Conservation (phyloP, 179 eudicot species). For the Pouteria campechiana region DNA sequence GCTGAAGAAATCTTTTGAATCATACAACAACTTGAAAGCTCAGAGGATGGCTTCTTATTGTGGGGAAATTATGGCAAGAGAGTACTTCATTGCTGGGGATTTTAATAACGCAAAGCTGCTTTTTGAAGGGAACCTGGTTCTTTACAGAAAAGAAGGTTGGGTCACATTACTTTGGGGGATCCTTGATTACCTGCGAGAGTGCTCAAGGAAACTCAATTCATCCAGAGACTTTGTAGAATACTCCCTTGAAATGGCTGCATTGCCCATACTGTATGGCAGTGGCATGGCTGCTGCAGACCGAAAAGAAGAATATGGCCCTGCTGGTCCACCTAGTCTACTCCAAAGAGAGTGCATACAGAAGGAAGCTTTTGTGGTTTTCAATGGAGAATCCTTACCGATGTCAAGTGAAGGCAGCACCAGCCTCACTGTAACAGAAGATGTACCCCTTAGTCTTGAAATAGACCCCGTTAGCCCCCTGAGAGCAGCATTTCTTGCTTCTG, state of each 20-base stretch:
- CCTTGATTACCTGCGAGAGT: constrained; percentile 86
- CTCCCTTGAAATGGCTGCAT: constrained; percentile 98
- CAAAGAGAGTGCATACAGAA: constrained; percentile 66
- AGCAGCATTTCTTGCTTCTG: constrained; percentile 75
- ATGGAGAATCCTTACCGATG: constrained; percentile 31
- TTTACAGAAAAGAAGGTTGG: constrained; percentile 93
- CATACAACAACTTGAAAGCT: constrained; percentile 46
- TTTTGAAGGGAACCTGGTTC: constrained; percentile 51
- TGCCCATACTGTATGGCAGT: constrained; percentile 46
- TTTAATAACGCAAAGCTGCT: constrained; percentile 43
- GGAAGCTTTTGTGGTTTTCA: constrained; percentile 55
- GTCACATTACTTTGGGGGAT: constrained; percentile 75
- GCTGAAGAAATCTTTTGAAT: constrained; percentile 66
- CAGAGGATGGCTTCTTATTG: constrained; percentile 72
- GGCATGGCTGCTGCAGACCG: constrained; percentile 14
- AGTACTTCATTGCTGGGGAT: constrained; percentile 50
- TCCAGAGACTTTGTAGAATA: constrained; percentile 71
- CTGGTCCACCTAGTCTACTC: constrained; percentile 64
- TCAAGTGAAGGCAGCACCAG: constrained; percentile 17
- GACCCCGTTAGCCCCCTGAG: constrained; percentile 94
- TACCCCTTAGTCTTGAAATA: constrained; percentile 78
- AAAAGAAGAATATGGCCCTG: constrained; percentile 74
- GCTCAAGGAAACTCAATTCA: constrained; percentile 54
- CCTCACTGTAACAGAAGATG: constrained; percentile 29
- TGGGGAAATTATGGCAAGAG: constrained; percentile 74